Evolutionary conservation across 2,329 filamentous ascomycete genomes (phyloP).

Genomic region (Alternaria hordeiaustralica): DNA sequence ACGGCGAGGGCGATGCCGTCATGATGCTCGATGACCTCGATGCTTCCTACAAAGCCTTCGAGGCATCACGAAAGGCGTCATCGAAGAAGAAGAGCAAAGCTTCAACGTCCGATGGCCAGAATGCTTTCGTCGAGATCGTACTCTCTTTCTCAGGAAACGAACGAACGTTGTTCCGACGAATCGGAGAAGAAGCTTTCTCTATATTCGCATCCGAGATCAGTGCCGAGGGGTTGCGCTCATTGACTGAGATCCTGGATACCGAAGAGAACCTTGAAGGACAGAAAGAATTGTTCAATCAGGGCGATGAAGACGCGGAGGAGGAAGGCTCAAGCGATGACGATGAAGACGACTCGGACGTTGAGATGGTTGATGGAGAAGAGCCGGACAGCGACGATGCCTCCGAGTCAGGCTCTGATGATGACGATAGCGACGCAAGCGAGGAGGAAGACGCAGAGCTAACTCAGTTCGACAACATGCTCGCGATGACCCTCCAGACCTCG

Average conservation of each 20-base stretch:
- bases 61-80: conserved; percentile 71
- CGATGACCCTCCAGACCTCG: conserved; percentile 74
- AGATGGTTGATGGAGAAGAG: conserved; percentile 52
- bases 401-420: conserved; percentile 20
- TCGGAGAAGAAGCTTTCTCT: conserved; percentile 86
- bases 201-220: conserved; percentile 80
- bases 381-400: conserved; percentile 35
- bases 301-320: conserved; percentile 51
- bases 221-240: conserved; percentile 70
- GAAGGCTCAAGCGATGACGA: conserved; percentile 54
- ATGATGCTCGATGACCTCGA: conserved; percentile 83
- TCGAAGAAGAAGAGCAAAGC: conserved; percentile 53
- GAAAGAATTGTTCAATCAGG: conserved; percentile 79
- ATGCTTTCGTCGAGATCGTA: conserved; percentile 78
- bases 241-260: conserved; percentile 73
- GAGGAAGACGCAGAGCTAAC: conserved; percentile 60
- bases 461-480: conserved; percentile 77
- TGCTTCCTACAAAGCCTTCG: conserved; percentile 60
- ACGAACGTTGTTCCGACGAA: conserved; percentile 82
- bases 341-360: conserved; percentile 54
- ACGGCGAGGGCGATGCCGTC: conserved; percentile 84
- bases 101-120: conserved; percentile 29
- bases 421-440: conserved; percentile 29
- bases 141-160: conserved; percentile 88
- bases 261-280: conserved; percentile 85